These are phyloP conservation scores for Edaphochlamys debaryana DNA, from an alignment of 139 green algal species.

Conservation along the genomic window DNA sequence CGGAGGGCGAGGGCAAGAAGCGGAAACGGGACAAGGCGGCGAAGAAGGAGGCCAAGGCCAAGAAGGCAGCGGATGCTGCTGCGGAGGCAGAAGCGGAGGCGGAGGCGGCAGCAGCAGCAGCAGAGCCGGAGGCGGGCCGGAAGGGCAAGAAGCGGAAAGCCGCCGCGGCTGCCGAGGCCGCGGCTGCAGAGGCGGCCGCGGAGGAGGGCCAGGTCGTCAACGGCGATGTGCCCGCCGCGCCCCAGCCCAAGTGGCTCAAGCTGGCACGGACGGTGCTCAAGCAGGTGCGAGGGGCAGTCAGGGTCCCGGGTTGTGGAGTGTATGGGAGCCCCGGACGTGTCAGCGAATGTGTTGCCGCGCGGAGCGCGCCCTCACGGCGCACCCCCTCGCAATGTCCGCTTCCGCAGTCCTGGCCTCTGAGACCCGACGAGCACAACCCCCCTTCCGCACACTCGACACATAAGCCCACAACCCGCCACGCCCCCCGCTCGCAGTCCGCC, in stretches of 20 bases:
- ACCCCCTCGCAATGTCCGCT: no score
- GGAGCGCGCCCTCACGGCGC: no score
- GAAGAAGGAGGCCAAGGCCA: conserved; percentile 15
- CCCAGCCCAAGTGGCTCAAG: conserved; percentile 33
- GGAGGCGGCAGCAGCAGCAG: not conserved
- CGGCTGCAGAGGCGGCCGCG: not conserved
- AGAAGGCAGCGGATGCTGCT: not conserved
- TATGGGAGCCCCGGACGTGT: no score
- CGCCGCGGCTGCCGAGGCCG: not conserved
- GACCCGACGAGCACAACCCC: no score
- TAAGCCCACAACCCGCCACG: no score
- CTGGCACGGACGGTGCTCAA: not conserved
- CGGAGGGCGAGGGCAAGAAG: not conserved
- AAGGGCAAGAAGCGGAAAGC: conserved; percentile 38
- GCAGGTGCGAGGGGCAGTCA: no score
- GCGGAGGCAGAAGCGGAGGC: not conserved
- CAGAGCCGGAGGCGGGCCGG: not conserved
- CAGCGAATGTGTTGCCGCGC: no score
- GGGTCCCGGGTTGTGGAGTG: no score
- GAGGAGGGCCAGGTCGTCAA: not conserved
- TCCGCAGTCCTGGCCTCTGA: no score
- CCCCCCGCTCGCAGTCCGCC: conserved; percentile 32
- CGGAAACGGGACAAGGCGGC: not conserved
- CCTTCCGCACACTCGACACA: no score
- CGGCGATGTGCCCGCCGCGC: not conserved